These are phyloP conservation scores for Irpex sp. DNA, from an alignment of 1,284 basidiomycete species.

Conservation along the genomic window DNA sequence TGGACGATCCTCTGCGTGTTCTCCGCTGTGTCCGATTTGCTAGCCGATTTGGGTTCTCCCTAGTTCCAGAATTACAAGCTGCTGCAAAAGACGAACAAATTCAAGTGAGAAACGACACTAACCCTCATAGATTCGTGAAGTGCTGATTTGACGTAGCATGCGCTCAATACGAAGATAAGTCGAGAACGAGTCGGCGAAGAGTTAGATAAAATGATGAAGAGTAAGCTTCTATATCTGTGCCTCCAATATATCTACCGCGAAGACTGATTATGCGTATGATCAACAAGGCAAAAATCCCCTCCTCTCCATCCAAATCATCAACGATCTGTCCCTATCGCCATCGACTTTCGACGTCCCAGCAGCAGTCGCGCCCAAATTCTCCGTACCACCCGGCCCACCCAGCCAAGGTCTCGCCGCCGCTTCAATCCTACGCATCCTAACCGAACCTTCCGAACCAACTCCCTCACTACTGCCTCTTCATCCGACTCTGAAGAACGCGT, in stretches of 20 bases:
- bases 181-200: conserved; percentile 91
- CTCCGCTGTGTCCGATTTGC: conserved; percentile 91
- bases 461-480: conserved; percentile 40
- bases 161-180: conserved; percentile 77
- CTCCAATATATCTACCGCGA: background rate
- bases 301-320: conserved; percentile 70
- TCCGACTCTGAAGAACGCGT: conserved; percentile 39
- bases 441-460: conserved; percentile 22
- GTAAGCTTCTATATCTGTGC: conserved; percentile 33
- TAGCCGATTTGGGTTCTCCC: conserved; percentile 81
- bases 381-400: conserved; percentile 34
- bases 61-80: conserved; percentile 71
- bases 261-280: background rate
- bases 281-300: conserved; percentile 67
- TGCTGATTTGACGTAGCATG: conserved; percentile 46
- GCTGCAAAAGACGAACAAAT: conserved; percentile 69
- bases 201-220: conserved; percentile 87
- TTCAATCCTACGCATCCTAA: conserved; percentile 53
- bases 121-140: too few species aligned
- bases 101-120: conserved; percentile 46
- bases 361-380: conserved; percentile 41
- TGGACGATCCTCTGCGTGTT: conserved; percentile 92
- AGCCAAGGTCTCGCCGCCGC: conserved; percentile 51
- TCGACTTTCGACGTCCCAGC: conserved; percentile 66
- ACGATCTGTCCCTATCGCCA: conserved; percentile 65